Conservation (phyloP, 371 early-diverging fungal genomes). For the Coemansia sp. region DNA sequence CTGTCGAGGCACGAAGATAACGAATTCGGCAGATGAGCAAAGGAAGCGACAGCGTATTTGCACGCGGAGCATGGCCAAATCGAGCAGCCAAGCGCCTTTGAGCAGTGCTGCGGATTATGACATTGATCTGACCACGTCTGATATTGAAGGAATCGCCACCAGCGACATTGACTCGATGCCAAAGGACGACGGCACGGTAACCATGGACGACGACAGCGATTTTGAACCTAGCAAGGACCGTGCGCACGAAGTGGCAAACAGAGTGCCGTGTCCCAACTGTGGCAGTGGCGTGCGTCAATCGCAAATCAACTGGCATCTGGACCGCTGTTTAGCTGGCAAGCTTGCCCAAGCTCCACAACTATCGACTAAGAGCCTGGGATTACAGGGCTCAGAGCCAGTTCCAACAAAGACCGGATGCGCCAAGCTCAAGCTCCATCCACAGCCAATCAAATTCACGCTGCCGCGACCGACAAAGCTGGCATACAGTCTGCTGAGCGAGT, state of each 20-base stretch:
- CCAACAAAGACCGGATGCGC: neutral
- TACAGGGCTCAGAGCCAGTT: neutral
- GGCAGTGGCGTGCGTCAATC: conserved; percentile 16
- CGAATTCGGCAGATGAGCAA: neutral
- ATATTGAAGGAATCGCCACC: conserved; percentile 15
- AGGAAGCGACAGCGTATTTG: conserved; percentile 31
- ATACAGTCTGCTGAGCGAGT: conserved; percentile 49
- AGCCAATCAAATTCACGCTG: conserved; percentile 16
- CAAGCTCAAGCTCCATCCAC: neutral
- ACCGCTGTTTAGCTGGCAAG: conserved; percentile 33
- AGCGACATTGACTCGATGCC: conserved; percentile 10
- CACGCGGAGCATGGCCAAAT: conserved; percentile 5
- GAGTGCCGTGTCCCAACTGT: conserved; percentile 46
- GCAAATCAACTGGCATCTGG: conserved; percentile 46
- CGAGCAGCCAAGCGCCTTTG: neutral
- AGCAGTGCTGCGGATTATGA: neutral
- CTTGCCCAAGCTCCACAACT: neutral
- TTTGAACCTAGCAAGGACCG: conserved; percentile 4
- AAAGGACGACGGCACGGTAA: neutral
- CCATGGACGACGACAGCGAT: conserved; percentile 28
- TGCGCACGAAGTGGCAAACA: too few relatives aligned
- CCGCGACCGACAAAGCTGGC: conserved; percentile 50
- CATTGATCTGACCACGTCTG: conserved; percentile 18
- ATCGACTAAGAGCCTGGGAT: too few relatives aligned
- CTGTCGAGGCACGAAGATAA: neutral